Percentiles rank a stretch among this genome's conserved stretches.
Conservation (phyloP, 768 basidiomycete genomes). For the Plicaturopsis crispa region DNA sequence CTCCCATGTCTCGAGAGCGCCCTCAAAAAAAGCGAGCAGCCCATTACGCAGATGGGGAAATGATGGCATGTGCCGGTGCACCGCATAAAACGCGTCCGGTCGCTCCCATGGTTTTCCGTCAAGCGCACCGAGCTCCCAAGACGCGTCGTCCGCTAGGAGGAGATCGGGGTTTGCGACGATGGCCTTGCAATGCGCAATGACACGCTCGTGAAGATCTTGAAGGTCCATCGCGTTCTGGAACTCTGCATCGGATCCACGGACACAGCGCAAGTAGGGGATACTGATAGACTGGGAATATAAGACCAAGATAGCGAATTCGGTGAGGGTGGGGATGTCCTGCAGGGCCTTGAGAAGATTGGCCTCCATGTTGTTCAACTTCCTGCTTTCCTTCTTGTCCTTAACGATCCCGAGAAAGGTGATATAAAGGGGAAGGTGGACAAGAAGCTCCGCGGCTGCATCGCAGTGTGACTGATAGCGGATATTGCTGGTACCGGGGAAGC, state of each 20-base stretch:
- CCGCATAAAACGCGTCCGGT: slow-evolving; percentile 3
- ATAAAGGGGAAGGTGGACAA: slow-evolving; percentile 9
- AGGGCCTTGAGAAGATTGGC: slow-evolving; percentile 15
- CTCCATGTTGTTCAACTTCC: slow-evolving; percentile 15
- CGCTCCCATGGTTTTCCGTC: slow-evolving; percentile 8
- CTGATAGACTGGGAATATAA: slow-evolving; percentile 15
- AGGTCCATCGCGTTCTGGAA: slow-evolving; percentile 13
- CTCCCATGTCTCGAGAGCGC: slow-evolving; percentile 2
- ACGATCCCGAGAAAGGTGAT: slow-evolving; percentile 13
- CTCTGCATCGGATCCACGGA: slow-evolving; percentile 9
- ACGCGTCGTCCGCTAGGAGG: slow-evolving; percentile 4
- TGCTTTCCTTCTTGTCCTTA: slow-evolving; percentile 10
- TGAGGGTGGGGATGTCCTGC: slow-evolving; percentile 10
- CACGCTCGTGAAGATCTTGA: slow-evolving; percentile 10
- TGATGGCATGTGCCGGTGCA: no score
- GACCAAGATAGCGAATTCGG: slow-evolving; percentile 14
- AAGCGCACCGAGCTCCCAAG: slow-evolving; percentile 6
- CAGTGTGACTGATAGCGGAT: slow-evolving; percentile 13
- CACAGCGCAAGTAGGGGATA: slow-evolving; percentile 15
- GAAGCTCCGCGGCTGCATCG: slow-evolving; percentile 11
- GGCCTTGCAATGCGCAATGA: slow-evolving; percentile 9
- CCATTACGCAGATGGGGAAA: no score
- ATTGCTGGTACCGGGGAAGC: slow-evolving; percentile 17
- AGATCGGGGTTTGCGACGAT: slow-evolving; percentile 10
- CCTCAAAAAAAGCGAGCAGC: slow-evolving; percentile 5